phyloP scores from a whole-genome alignment of 345 rosid species.

The Anastatica hierochuntica region DNA sequence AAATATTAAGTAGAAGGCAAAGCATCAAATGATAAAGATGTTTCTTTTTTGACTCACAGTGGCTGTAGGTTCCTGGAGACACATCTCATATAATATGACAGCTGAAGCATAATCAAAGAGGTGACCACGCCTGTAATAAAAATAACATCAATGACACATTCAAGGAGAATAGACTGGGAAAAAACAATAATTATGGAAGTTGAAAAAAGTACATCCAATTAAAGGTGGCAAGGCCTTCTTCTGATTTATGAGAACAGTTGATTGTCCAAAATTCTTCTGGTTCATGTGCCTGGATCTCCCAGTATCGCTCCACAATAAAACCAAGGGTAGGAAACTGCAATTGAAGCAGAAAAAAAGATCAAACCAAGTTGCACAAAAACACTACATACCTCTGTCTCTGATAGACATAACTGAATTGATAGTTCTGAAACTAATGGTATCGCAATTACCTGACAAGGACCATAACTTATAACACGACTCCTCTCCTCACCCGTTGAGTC shows the following conservation, averaged over 20 bases:
- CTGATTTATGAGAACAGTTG: conserved; percentile 68
- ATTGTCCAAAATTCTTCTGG: conserved; percentile 94
- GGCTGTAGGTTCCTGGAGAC: conserved; percentile 77
- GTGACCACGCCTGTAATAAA: conserved; percentile 78
- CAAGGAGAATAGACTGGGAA: conserved; percentile 6
- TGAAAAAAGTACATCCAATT: conserved; percentile 65
- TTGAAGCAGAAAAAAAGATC: conserved; percentile 9
- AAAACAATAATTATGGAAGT: not conserved
- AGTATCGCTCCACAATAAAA: conserved; percentile 85
- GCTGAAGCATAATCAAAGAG: conserved; percentile 79
- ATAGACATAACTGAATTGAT: conserved; percentile 4
- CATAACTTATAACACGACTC: conserved; percentile 88
- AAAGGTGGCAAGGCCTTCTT: conserved; percentile 70
- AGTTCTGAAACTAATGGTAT: not conserved
- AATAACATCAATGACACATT: conserved; percentile 2
- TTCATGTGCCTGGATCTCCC: conserved; percentile 95
- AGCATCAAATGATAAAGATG: conserved; percentile 6
- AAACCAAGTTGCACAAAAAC: conserved; percentile 6
- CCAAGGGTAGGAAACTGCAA: conserved; percentile 93
- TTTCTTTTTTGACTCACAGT: conserved; percentile 46
- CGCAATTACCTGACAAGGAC: conserved; percentile 83
- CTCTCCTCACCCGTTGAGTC: conserved; percentile 64
- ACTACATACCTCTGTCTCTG: not conserved
- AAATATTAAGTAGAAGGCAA: conserved; percentile 6
- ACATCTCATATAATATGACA: conserved; percentile 82